These are phyloP conservation scores for Hypoxylon sp. DNA, from an alignment of 2,329 filamentous ascomycete species.

Conservation along the genomic window DNA sequence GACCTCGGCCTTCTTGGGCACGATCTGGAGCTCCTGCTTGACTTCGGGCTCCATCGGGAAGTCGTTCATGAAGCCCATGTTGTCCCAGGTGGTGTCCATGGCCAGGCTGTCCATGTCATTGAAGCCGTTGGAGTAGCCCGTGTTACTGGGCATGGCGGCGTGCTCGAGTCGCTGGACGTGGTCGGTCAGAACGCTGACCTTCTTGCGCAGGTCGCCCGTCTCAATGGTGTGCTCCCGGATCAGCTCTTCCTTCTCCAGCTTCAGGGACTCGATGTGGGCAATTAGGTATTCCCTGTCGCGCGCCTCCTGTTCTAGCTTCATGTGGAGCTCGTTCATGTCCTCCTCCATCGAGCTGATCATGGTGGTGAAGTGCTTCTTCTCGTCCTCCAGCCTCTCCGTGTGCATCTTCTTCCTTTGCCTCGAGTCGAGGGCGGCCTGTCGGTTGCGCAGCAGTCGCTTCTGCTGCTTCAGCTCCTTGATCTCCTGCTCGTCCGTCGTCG, in stretches of 20 bases:
- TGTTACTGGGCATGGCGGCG: constrained; percentile 67
- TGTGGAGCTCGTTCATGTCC: constrained; percentile 74
- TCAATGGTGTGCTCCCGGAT: constrained; percentile 89
- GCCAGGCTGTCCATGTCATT: constrained; percentile 85
- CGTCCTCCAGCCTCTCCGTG: constrained; percentile 94
- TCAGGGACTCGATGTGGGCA: constrained; percentile 79
- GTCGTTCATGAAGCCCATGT: constrained; percentile 81
- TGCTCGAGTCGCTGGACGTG: constrained; percentile 78
- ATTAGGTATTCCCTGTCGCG: constrained; percentile 80
- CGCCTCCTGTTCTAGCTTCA: constrained; percentile 76
- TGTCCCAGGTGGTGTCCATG: constrained; percentile 86
- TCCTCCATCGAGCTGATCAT: constrained; percentile 84
- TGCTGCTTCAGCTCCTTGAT: constrained; percentile 99
- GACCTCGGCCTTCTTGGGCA: constrained; percentile 66
- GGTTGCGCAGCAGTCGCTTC: constrained; percentile 92
- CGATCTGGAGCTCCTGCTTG: constrained; percentile 69
- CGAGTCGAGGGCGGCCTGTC: constrained; percentile 96
- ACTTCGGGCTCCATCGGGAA: constrained; percentile 72
- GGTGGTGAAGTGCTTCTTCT: constrained; percentile 90
- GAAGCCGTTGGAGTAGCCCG: constrained; percentile 77
- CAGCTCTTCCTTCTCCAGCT: constrained; percentile 91
- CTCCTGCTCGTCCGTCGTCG: constrained; percentile 89
- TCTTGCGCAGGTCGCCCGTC: constrained; percentile 91
- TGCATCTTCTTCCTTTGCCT: constrained; percentile 98
- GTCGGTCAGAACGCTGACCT: constrained; percentile 83